Base-by-base conservation (phyloP, 2,329 filamentous ascomycete species). In the Falciphora oryzae region DNA sequence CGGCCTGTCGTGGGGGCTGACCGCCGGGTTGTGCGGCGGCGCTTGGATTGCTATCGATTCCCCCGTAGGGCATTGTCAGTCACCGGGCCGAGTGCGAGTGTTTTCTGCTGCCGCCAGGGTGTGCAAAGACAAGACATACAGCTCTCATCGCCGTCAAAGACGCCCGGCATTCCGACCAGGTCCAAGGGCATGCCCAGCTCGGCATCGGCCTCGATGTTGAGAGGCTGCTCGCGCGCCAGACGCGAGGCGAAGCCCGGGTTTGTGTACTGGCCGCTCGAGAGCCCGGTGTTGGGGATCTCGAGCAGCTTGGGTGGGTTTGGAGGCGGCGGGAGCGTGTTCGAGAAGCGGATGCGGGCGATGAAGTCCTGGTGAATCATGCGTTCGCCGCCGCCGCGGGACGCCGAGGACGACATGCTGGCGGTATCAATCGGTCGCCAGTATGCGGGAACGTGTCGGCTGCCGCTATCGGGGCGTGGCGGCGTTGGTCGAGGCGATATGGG, bases 121-220 rank as follows among this genome's bases (percentile, higher is more conserved):
- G n/a, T n/a, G 29, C 27, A 50, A 8, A 70, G n/a, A 35, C n/a
- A 6, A 16, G 28, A 57, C 83, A 75, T 83, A 97, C 93, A 92
- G 78, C 90, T 90, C 81, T 98, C 94, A 75, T 98, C 93, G 65
- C 93, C 94, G 72, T 98, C 89, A 73, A 98, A 97, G 65, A 98
- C 89, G 35, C 93, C 93, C 8, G 94, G 94, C 80, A 98, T 92
- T 72, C 95, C 95, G 65, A 98, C 90, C 70, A 99, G 80, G 75
- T 98, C 94, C 74, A 99, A 87, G 66, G 93, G 93, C 95, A 99
- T 98, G 65, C 95, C 95, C 70, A 98, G 85, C 80, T 99, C 95
- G 11, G 93, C 95, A 85, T 99, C 95, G 35, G 93, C 93, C 78
- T 99, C 95, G 67, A 99, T 95, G 74, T 97, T 98, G 61, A 97